These are phyloP conservation scores for Ulota crispa DNA, from an alignment of 225 moss, liverwort and hornwort species.

Conservation along the genomic window DNA sequence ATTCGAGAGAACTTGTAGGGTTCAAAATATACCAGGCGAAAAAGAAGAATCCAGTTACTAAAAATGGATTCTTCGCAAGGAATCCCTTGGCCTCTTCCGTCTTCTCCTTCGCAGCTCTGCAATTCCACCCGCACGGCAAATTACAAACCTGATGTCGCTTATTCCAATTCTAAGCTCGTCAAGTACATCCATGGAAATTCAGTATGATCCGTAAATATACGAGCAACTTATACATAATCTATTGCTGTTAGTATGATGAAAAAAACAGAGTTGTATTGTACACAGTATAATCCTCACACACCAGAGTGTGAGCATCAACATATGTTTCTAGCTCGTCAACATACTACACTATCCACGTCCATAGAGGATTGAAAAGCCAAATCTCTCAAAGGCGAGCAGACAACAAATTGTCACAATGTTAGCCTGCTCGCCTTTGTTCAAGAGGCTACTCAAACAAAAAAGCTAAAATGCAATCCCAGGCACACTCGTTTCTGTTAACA, in stretches of 20 bases:
- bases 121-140: background rate
- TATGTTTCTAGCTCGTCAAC: background rate
- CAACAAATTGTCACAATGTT: background rate
- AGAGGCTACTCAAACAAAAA: background rate
- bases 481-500: background rate
- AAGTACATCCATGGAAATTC: background rate
- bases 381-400: background rate
- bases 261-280: background rate
- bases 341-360: background rate
- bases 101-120: constrained; percentile 47
- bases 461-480: background rate
- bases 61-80: constrained; percentile 39
- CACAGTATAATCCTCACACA: background rate
- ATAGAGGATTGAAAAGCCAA: background rate
- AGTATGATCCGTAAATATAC: background rate
- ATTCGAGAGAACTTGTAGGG: background rate
- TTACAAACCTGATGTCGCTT: background rate
- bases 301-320: background rate
- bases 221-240: background rate
- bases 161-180: background rate
- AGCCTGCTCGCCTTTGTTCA: background rate
- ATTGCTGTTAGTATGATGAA: background rate
- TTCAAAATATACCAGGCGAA: constrained; percentile 47
- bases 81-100: constrained; percentile 49
- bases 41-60: constrained; percentile 67